Evolutionary conservation across 2,329 filamentous ascomycete species (phyloP).

Genomic region (Cylindrodendrum hubeiense): DNA sequence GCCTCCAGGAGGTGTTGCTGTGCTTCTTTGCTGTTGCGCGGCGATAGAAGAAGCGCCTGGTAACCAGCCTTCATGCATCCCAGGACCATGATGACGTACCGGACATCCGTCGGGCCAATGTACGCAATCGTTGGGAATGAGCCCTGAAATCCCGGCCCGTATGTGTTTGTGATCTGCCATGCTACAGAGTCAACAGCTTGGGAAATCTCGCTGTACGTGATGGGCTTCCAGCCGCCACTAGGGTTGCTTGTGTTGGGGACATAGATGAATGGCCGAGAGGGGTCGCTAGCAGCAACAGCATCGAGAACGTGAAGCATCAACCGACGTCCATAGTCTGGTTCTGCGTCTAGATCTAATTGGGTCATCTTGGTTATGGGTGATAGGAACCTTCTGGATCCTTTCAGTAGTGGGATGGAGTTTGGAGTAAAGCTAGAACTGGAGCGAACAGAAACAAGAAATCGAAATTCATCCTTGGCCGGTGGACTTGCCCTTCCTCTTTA

Average conservation of each 20-base stretch:
- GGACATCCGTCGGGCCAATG: constrained; percentile 50
- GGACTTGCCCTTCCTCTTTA: neutral
- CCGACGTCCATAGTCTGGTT: neutral
- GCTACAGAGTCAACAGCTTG: neutral
- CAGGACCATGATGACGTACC: constrained; percentile 51
- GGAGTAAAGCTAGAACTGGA: too few relatives aligned
- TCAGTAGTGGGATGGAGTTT: too few relatives aligned
- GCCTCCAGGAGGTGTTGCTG: constrained; percentile 44
- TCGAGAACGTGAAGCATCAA: neutral
- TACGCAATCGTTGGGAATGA: constrained; percentile 44
- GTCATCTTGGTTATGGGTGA: neutral
- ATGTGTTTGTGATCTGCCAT: neutral
- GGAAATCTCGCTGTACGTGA: neutral
- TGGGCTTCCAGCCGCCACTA: neutral
- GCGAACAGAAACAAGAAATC: too few relatives aligned
- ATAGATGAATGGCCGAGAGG: neutral
- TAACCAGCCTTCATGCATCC: constrained; percentile 57
- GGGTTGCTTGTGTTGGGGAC: neutral
- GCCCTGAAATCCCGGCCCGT: neutral
- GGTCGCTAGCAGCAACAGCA: neutral
- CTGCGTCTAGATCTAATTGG: too few relatives aligned
- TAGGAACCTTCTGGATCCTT: too few relatives aligned
- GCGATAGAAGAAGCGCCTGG: constrained; percentile 49
- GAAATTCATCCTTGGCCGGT: too few relatives aligned
- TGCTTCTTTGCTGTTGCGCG: constrained; percentile 46